Evolutionary conservation across 257 asterid species (phyloP).

Genomic region (Mentha longifolia): DNA sequence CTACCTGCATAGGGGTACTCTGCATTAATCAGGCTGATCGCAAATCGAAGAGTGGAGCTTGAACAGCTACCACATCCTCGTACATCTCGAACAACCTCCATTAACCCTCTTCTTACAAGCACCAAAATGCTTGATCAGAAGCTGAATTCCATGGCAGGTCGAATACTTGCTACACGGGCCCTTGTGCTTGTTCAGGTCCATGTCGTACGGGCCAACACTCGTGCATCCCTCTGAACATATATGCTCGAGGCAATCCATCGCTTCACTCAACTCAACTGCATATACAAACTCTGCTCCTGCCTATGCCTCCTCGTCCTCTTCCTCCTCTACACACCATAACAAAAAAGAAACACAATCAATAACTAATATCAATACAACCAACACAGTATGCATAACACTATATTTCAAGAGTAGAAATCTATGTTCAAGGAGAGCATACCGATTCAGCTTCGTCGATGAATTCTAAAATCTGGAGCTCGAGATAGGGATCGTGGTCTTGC

Average conservation of each 20-base stretch:
- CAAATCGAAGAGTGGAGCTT: slow-evolving; percentile 80
- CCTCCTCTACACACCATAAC: slow-evolving; percentile 53
- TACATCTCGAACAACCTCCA: slow-evolving; percentile 79
- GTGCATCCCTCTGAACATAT: slow-evolving; percentile 93
- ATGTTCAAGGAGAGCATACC: too few relatives aligned
- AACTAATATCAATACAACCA: too few relatives aligned
- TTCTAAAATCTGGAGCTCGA: slow-evolving; percentile 81
- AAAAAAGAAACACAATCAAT: neutral
- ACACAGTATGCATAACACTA: neutral
- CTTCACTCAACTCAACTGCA: slow-evolving; percentile 89
- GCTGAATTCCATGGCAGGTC: slow-evolving; percentile 86
- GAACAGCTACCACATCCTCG: slow-evolving; percentile 92
- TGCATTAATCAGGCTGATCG: slow-evolving; percentile 71
- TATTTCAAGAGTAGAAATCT: neutral
- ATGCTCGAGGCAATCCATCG: slow-evolving; percentile 88
- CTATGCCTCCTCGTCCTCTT: slow-evolving; percentile 63
- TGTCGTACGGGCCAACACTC: slow-evolving; percentile 66
- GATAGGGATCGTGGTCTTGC: slow-evolving; percentile 76
- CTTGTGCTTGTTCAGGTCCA: slow-evolving; percentile 56
- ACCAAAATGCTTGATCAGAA: slow-evolving; percentile 77
- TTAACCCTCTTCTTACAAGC: slow-evolving; percentile 70
- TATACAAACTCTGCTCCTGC: slow-evolving; percentile 60
- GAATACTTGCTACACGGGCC: slow-evolving; percentile 78
- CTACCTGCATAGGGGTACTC: slow-evolving; percentile 93
- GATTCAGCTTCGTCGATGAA: slow-evolving; percentile 79